Base-by-base conservation (phyloP, 1,139 yeast species). In the Hemisphaericaspora lyxosophila region DNA sequence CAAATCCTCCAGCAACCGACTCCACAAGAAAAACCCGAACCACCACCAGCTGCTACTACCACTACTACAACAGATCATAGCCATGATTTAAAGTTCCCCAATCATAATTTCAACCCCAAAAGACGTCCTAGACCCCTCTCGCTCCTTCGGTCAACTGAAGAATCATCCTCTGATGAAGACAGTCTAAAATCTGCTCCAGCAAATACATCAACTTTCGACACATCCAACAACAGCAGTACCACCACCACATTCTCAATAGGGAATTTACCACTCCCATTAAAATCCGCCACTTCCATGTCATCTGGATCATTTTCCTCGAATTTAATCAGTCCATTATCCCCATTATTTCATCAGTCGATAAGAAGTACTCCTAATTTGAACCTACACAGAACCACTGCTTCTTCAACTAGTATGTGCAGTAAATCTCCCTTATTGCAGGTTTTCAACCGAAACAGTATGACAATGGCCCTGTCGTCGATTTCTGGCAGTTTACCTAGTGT, bases 91-190 rank as follows among this genome's bases (percentile, higher is more conserved):
- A 61, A 55, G 39, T 38, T 60, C 13, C 67, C 69, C 3, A 44
- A 52, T 7, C 58, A 53, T 43, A 55, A 59, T 33, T 66, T 60
- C 46, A 68, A 65, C 44, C 72, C 73, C 8, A 69, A 67, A 40
- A 53, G 70, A 46, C 56, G 76, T 45, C 76, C 76, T 20, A 49
- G 67, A 35, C 76, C 75, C 7, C 57, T 70, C 37, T 51, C 70
- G 11, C 59, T 70, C 36, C 66, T 54, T 43, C 70, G 67, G 44
- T 63, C 72, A 9, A 38, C 41, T 9, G 59, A 56, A 42, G 47
- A 64, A 51, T 16, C 15, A 13, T 16, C 30, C 9, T 26, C 61
- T 40, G 38, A 62, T 54, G 36, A 67, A 4, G 51, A 48, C 29
- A 22, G 18, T 12, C 29, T 47, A 27, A 39, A 40, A 26, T 35